Percentiles rank a stretch among this genome's conserved stretches.
These are phyloP conservation scores for Xylariaceae sp. DNA, from an alignment of 2,329 filamentous ascomycete species.

Conservation along the genomic window DNA sequence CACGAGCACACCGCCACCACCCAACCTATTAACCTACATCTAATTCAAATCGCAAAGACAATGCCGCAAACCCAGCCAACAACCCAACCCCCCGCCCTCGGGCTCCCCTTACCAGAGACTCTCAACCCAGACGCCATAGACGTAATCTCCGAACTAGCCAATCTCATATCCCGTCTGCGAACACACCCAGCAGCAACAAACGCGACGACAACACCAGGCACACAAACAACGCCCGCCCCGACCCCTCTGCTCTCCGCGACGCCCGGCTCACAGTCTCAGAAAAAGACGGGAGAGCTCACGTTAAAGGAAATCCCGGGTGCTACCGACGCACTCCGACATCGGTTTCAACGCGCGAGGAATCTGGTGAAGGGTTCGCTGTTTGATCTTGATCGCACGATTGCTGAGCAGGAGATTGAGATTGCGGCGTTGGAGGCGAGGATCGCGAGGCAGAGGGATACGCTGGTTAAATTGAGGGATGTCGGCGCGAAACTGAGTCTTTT, in stretches of 20 bases:
- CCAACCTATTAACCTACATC: background rate
- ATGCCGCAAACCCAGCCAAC: constrained; percentile 26
- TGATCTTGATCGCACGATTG: constrained; percentile 60
- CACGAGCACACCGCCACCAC: background rate
- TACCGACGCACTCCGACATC: constrained; percentile 73
- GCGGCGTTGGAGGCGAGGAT: constrained; percentile 59
- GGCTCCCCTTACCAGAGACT: constrained; percentile 47
- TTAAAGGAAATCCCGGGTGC: constrained; percentile 74
- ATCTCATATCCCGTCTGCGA: constrained; percentile 70
- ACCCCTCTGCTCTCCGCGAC: constrained; percentile 14
- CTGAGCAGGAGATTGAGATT: constrained; percentile 69
- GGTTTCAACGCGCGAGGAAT: constrained; percentile 70
- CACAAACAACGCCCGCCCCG: constrained; percentile 27
- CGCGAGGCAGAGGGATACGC: constrained; percentile 52
- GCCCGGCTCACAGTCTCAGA: background rate
- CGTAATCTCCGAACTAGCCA: constrained; percentile 73
- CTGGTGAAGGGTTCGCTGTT: constrained; percentile 57
- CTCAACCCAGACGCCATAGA: constrained; percentile 81
- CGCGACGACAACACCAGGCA: constrained; percentile 20
- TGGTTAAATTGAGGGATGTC: constrained; percentile 49
- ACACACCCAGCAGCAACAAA: constrained; percentile 24
- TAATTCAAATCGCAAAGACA: background rate
- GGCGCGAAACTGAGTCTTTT: constrained; percentile 38
- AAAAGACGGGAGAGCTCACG: constrained; percentile 31
- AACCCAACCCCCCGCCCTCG: constrained; percentile 34